Percentiles rank a stretch among this genome's conserved stretches.
Conservation (phyloP, 192 early-diverging fungal species). For the Thamnidium elegans region DNA sequence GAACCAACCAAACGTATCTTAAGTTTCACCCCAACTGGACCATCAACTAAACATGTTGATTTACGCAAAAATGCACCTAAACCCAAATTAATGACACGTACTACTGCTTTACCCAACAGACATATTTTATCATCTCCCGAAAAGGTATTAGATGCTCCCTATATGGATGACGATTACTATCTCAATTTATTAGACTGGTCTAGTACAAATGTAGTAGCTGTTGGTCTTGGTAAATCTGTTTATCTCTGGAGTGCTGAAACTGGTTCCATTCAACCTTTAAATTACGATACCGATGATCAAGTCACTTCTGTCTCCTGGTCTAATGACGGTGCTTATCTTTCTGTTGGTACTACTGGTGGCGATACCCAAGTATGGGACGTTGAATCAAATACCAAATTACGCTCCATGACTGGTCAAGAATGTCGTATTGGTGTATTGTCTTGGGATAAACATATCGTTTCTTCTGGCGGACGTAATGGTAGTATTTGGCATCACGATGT, state of each 20-base stretch:
- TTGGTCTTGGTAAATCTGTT: constrained; percentile 82
- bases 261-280: constrained; percentile 55
- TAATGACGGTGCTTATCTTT: constrained; percentile 58
- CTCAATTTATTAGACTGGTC: constrained; percentile 95
- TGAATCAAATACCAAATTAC: constrained; percentile 65
- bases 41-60: background rate
- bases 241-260: constrained; percentile 88
- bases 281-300: constrained; percentile 50
- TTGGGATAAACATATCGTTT: constrained; percentile 82
- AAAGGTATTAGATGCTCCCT: constrained; percentile 86
- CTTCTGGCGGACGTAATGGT: constrained; percentile 85
- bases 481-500: constrained; percentile 95
- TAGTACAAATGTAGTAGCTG: constrained; percentile 71
- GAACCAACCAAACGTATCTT: background rate
- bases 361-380: constrained; percentile 92
- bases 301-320: constrained; percentile 82
- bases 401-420: constrained; percentile 81
- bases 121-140: constrained; percentile 80
- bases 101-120: constrained; percentile 43
- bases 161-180: constrained; percentile 91
- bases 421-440: constrained; percentile 80
- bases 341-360: constrained; percentile 74
- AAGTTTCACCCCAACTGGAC: background rate
- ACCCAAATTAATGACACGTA: constrained; percentile 41
- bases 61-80: constrained; percentile 54